Evolutionary conservation across 495 filamentous ascomycete species (phyloP).

Genomic region (Xylaria castorea): DNA sequence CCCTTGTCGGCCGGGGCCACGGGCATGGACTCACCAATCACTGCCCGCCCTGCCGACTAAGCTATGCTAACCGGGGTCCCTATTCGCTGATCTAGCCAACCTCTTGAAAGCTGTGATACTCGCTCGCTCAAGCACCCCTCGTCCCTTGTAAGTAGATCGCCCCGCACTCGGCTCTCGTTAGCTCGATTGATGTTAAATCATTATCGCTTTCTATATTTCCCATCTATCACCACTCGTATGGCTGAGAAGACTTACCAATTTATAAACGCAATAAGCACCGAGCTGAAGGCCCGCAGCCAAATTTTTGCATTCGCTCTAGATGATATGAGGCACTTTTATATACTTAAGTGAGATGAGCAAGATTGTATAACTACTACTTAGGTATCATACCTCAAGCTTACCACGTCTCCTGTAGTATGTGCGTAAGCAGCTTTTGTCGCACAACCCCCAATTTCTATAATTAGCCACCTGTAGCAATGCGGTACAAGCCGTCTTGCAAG

Average conservation of each 20-base stretch:
- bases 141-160: slow-evolving; percentile 1
- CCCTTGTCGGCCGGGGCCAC: slow-evolving; percentile 11
- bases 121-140: background rate
- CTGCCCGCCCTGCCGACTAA: background rate
- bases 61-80: background rate
- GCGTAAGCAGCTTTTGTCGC: background rate
- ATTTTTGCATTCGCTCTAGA: background rate
- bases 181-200: slow-evolving; percentile 7
- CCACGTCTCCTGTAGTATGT: background rate
- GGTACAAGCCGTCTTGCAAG: background rate
- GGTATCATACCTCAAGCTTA: background rate
- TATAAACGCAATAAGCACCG: background rate
- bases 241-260: background rate
- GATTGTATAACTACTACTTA: background rate
- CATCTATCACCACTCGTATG: background rate
- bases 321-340: background rate
- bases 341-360: background rate
- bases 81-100: background rate
- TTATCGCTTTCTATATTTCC: background rate
- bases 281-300: background rate
- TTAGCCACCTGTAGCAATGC: background rate
- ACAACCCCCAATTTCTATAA: slow-evolving; percentile 24
- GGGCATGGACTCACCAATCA: slow-evolving; percentile 19
- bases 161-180: slow-evolving; percentile 8
- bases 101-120: slow-evolving; percentile 7